Conservation (phyloP, 768 basidiomycete species). For the Leccinum truebloodii region DNA sequence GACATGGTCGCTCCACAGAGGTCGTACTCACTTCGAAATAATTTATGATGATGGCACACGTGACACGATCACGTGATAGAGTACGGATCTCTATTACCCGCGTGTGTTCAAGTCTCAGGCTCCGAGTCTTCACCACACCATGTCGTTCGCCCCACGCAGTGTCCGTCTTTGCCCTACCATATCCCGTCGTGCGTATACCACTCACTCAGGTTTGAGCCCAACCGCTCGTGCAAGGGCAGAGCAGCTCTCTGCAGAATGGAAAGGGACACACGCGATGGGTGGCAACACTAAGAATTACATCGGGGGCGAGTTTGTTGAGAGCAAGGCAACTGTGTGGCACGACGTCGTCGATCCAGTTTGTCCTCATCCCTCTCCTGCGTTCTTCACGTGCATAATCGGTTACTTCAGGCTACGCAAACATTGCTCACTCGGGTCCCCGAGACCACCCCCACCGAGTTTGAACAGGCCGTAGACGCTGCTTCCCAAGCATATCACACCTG, state of each 20-base stretch:
- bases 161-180: conserved; percentile 16
- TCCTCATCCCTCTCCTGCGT: conserved; percentile 10
- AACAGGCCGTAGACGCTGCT: conserved; percentile 80
- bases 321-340: conserved; percentile 75
- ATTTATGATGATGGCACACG: conserved; percentile 11
- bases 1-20: conserved; percentile 14
- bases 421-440: conserved; percentile 89
- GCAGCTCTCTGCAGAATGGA: conserved; percentile 73
- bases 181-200: conserved; percentile 42
- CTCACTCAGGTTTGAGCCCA: conserved; percentile 52
- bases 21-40: neutral
- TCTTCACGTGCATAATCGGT: neutral
- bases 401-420: conserved; percentile 80
- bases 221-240: conserved; percentile 64
- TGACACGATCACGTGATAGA: conserved; percentile 24
- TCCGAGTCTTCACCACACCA: conserved; percentile 10
- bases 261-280: conserved; percentile 85
- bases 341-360: conserved; percentile 89
- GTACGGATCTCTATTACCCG: neutral
- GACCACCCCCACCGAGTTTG: conserved; percentile 79
- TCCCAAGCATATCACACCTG: conserved; percentile 85
- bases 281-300: conserved; percentile 91
- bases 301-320: conserved; percentile 86
- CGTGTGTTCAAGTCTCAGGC: conserved; percentile 9
- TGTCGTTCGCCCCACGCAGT: conserved; percentile 24